Percentiles rank a stretch among this genome's conserved stretches.
Evolutionary conservation across 2,329 filamentous ascomycete genomes (phyloP).

Genomic region (Colletotrichum acutatum): DNA sequence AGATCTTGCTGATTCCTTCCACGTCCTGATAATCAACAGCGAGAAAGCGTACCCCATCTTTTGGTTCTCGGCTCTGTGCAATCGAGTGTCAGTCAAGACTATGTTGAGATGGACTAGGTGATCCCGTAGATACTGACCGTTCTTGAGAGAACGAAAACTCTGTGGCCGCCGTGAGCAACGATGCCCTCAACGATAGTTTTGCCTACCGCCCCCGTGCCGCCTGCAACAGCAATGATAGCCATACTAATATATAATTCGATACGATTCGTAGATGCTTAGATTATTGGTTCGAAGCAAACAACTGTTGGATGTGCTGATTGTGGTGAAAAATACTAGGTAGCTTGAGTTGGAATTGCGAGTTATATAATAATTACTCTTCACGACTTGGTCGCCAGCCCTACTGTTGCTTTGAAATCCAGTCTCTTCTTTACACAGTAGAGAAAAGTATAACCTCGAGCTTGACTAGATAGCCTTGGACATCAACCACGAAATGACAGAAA

Average conservation of each 20-base stretch:
- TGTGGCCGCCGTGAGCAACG: constrained; percentile 44
- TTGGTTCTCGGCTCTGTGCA: background rate
- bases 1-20: constrained; percentile 34
- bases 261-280: too few species aligned
- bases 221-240: constrained; percentile 54
- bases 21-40: constrained; percentile 43
- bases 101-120: background rate
- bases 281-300: too few species aligned
- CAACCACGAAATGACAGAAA: background rate
- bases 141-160: constrained; percentile 53
- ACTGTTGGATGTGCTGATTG: background rate
- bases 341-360: background rate
- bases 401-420: background rate
- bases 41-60: constrained; percentile 30
- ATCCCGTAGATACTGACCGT: constrained; percentile 40
- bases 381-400: background rate
- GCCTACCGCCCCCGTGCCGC: constrained; percentile 57
- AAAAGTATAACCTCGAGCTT: too few species aligned
- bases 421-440: too few species aligned
- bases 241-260: background rate
- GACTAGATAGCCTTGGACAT: too few species aligned
- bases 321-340: background rate
- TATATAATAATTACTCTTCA: background rate
- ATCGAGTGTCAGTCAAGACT: background rate
- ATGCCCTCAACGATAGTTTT: constrained; percentile 59